These are phyloP conservation scores for Pseudoscleropodium purum DNA, from an alignment of 225 moss, liverwort and hornwort genomes.

Conservation along the genomic window DNA sequence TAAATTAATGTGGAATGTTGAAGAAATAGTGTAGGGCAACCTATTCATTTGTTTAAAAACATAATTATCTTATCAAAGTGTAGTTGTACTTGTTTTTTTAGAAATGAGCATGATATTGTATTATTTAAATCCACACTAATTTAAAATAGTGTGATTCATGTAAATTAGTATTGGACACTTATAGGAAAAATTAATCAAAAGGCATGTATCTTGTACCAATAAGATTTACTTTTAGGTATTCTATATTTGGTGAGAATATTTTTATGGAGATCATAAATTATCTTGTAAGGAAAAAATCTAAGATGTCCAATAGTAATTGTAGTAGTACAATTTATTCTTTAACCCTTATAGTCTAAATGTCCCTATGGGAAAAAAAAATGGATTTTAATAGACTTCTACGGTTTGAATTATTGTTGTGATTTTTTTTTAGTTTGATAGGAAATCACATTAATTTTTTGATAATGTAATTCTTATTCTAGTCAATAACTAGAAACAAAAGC, in stretches of 20 bases:
- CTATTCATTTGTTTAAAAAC: neutral
- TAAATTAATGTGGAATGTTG: neutral
- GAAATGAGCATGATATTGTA: neutral
- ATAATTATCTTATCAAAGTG: neutral
- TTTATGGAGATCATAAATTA: neutral
- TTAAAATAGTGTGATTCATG: neutral
- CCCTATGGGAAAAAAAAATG: accelerated
- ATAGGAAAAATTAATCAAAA: neutral
- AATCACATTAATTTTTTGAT: neutral
- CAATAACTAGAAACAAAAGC: accelerated
- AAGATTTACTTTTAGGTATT: neutral
- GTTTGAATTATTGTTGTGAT: neutral
- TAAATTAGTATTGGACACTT: no score
- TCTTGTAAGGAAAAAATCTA: neutral
- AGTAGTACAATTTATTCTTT: neutral
- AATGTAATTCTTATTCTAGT: neutral
- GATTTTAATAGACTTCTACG: neutral
- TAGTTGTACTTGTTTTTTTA: neutral
- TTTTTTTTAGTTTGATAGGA: neutral
- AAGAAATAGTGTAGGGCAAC: neutral
- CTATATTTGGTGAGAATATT: neutral
- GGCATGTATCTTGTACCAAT: neutral
- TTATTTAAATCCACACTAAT: neutral
- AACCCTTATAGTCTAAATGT: neutral
- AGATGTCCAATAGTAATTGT: neutral